phyloP scores from a whole-genome alignment of 805 yeast species.

The Kurtzmaniella fragi region DNA sequence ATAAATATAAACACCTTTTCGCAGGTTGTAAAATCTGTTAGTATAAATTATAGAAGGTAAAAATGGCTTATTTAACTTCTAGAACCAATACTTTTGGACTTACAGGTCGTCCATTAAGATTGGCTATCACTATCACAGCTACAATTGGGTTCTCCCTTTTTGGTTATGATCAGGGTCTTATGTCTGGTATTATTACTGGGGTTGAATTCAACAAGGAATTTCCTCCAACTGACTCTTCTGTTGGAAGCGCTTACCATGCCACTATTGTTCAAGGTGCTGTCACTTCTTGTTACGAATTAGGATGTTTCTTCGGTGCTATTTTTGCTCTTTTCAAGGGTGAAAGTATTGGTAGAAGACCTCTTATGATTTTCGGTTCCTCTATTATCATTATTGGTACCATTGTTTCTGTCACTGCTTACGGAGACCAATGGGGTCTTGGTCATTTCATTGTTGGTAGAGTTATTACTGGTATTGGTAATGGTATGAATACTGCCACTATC shows the following conservation, averaged over 20 bases:
- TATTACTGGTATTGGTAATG: constrained; percentile 42
- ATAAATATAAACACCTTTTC: too few relatives aligned
- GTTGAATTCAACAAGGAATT: constrained; percentile 32
- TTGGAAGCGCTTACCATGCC: constrained; percentile 23
- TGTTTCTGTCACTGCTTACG: constrained; percentile 32
- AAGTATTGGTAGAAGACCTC: constrained; percentile 37
- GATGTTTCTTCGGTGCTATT: constrained; percentile 46
- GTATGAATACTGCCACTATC: constrained; percentile 38
- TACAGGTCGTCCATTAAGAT: constrained; percentile 44
- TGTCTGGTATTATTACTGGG: constrained; percentile 41
- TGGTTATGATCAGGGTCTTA: constrained; percentile 39
- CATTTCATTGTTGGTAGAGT: constrained; percentile 63
- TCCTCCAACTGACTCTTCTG: constrained; percentile 28
- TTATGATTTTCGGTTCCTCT: constrained; percentile 31
- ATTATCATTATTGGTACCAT: constrained; percentile 39
- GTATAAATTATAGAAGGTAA: background rate
- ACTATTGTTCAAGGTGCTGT: constrained; percentile 62
- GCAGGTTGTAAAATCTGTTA: constrained; percentile 4
- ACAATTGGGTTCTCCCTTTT: constrained; percentile 27
- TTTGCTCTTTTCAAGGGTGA: constrained; percentile 38
- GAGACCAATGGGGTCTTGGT: constrained; percentile 50
- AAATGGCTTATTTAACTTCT: constrained; percentile 5
- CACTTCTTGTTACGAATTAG: constrained; percentile 63
- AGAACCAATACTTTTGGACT: constrained; percentile 55
- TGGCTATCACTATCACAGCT: constrained; percentile 21